A percentile compares a stretch with the other conserved stretches of the same genome.
These are phyloP conservation scores for Backusella liffmaniae DNA, from an alignment of 192 early-diverging fungal species.

Conservation along the genomic window DNA sequence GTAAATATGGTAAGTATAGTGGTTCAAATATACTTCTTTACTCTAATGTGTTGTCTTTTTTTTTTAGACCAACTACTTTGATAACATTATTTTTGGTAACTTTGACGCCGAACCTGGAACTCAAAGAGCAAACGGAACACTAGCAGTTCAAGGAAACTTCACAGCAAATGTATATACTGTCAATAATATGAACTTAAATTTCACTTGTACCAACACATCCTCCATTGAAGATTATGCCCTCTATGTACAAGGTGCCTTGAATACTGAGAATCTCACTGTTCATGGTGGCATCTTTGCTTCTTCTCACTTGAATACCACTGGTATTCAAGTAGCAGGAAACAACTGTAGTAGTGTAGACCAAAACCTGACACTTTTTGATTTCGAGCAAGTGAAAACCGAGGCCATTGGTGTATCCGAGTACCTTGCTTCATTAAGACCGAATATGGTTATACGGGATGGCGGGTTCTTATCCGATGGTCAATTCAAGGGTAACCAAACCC, in stretches of 20 bases:
- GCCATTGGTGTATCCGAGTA: neutral
- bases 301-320: neutral
- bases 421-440: neutral
- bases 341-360: neutral
- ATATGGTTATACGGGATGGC: neutral
- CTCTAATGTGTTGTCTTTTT: neutral
- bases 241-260: neutral
- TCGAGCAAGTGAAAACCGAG: neutral
- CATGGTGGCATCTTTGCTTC: neutral
- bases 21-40: neutral
- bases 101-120: neutral
- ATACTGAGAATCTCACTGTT: neutral
- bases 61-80: neutral
- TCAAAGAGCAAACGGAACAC: neutral
- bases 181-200: neutral
- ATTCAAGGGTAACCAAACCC: neutral
- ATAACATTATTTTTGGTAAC: neutral
- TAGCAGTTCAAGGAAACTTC: neutral
- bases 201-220: neutral
- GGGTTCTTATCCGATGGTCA: neutral
- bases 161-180: neutral
- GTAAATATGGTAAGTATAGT: neutral
- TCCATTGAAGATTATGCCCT: neutral
- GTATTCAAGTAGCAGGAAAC: neutral
- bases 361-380: neutral